Conservation (phyloP, 2,329 filamentous ascomycete species). For the Cercospora nicotianae region DNA sequence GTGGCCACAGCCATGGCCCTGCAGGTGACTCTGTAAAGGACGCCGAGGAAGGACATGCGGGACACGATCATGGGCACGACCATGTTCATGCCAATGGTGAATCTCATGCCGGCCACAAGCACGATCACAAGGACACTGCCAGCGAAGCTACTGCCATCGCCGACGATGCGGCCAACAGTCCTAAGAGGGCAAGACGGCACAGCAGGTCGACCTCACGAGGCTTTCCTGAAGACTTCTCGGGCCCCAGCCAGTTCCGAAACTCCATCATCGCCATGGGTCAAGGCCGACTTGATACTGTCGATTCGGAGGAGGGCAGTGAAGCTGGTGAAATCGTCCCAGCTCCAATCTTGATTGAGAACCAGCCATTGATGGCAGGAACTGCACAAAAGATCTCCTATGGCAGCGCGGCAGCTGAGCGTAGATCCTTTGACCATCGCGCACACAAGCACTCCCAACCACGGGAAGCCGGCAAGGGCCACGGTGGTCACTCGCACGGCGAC, state of each 20-base stretch:
- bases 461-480: constrained; percentile 52
- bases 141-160: constrained; percentile 41
- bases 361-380: constrained; percentile 34
- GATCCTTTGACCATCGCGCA: constrained; percentile 43
- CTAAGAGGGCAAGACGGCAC: constrained; percentile 51
- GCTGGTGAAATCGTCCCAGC: constrained; percentile 31
- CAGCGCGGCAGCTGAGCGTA: constrained; percentile 27
- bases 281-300: constrained; percentile 52
- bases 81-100: constrained; percentile 43
- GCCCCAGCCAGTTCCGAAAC: constrained; percentile 86
- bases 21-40: constrained; percentile 43
- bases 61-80: constrained; percentile 49
- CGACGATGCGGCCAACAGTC: constrained; percentile 13
- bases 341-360: constrained; percentile 6
- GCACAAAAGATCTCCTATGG: constrained; percentile 37
- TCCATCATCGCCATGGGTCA: constrained; percentile 86
- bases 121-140: constrained; percentile 64
- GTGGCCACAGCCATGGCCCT: constrained; percentile 55
- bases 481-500: constrained; percentile 78
- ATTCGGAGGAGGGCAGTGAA: constrained; percentile 58
- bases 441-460: constrained; percentile 82
- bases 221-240: constrained; percentile 66
- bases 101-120: constrained; percentile 55
- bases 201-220: constrained; percentile 60
- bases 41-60: constrained; percentile 55